A percentile compares a stretch with the other conserved stretches of the same genome.
Conservation (phyloP, 164 flowering plant genomes). For the Annona squamosa region DNA sequence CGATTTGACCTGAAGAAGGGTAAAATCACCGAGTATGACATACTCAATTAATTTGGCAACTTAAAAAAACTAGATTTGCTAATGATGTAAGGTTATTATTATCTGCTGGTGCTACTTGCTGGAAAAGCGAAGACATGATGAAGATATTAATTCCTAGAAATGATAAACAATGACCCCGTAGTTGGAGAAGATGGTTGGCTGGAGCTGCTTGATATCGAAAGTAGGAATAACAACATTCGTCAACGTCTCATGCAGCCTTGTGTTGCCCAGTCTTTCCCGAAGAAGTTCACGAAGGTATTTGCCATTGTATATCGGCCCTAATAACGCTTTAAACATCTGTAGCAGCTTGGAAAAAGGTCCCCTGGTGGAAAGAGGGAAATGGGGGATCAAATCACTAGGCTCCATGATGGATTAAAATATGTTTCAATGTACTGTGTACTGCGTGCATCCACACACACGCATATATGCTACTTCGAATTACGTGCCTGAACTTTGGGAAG, state of each 20-base stretch:
- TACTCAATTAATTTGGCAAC: too few species aligned
- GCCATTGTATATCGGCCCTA: conserved; percentile 19
- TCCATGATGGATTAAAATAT: background rate
- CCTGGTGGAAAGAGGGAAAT: background rate
- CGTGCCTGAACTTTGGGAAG: conserved; percentile 24
- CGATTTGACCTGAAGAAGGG: conserved; percentile 22
- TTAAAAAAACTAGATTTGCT: too few species aligned
- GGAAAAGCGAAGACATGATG: too few species aligned
- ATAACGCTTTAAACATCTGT: conserved; percentile 2
- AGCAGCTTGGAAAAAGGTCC: background rate
- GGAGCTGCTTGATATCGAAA: conserved; percentile 19
- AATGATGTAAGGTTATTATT: too few species aligned
- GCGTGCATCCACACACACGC: background rate
- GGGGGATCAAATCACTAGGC: background rate
- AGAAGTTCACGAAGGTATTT: conserved; percentile 9
- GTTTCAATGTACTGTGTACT: background rate
- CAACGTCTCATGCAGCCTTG: conserved; percentile 11
- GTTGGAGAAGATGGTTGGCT: conserved; percentile 29
- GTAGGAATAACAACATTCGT: conserved; percentile 17
- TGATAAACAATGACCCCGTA: conserved; percentile 6
- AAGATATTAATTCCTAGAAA: too few species aligned
- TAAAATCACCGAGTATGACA: conserved; percentile 6
- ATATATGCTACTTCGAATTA: background rate
- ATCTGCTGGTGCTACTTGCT: too few species aligned
- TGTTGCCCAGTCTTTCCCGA: conserved; percentile 9